phyloP scores from a whole-genome alignment of 768 basidiomycete genomes.

The Macrocybe gigantea region DNA sequence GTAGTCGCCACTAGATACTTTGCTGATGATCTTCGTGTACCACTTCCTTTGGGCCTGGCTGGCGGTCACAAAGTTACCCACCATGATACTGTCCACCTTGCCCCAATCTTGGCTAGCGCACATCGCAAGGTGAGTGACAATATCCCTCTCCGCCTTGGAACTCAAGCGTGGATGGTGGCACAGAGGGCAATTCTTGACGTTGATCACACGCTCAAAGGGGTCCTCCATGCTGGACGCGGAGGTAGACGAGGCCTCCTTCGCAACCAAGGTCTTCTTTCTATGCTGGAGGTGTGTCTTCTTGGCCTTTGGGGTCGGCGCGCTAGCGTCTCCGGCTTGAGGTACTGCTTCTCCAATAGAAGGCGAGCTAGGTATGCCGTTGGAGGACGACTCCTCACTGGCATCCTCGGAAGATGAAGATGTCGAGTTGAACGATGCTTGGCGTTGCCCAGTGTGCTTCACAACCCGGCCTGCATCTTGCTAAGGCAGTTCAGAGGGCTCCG shows the following conservation, averaged over 20 bases:
- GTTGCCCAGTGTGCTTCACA: constrained; percentile 6
- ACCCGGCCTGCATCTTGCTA: constrained; percentile 11
- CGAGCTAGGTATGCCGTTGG: constrained; percentile 23
- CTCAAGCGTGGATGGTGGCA: constrained; percentile 86
- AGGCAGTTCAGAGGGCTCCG: constrained; percentile 43
- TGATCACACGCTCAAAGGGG: constrained; percentile 81
- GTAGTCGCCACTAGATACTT: constrained; percentile 85
- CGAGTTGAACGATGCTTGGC: neutral
- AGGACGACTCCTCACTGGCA: constrained; percentile 35
- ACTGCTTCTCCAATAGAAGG: constrained; percentile 9
- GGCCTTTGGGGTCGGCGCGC: constrained; percentile 7
- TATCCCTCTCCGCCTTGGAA: constrained; percentile 87
- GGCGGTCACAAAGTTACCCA: constrained; percentile 91
- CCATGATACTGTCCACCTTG: constrained; percentile 82
- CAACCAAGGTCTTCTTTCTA: constrained; percentile 13
- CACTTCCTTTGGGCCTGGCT: constrained; percentile 96
- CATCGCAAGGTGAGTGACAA: constrained; percentile 94
- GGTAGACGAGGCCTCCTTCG: constrained; percentile 10
- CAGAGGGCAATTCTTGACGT: constrained; percentile 89
- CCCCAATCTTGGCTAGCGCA: constrained; percentile 94
- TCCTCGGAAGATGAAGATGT: constrained; percentile 7
- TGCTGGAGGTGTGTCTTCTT: constrained; percentile 7
- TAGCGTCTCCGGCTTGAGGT: neutral
- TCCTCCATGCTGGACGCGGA: constrained; percentile 18
- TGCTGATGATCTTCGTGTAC: constrained; percentile 86